Base-by-base conservation (phyloP, 225 moss, liverwort and hornwort species). In the Physcomitrium patens region DNA sequence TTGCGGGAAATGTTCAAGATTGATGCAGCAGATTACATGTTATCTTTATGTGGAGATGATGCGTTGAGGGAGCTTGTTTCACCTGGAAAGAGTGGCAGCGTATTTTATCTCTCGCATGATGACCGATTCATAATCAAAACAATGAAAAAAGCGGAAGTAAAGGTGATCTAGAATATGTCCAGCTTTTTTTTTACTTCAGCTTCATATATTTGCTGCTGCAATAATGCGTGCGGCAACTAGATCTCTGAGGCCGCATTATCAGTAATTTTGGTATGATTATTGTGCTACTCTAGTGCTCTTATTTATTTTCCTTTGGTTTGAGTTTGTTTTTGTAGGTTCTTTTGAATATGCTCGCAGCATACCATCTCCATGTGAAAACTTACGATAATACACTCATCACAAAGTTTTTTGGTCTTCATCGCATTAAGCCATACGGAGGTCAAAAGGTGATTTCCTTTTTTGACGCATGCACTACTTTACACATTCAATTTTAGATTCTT, bases 61-160 rank as follows among this genome's bases (percentile, higher is more conserved):
- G 99, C 99, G n/a, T 83, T 99, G 77, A 82, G 99, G 74, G 99
- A 99, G 82, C 95, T 99, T 53, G 82, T 88, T 55, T 93, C 93
- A 57, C 99, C 99, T 65, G 99, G 99, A 37, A 99, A 99, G 69
- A 99, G 99, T 82, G 99, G 99, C 72, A 99, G 99, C 85, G 95
- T 99, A 27, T 99, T 99, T 68, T 99, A 95, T 78, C 85, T 99
- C 72, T 99, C 99, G 20, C 93, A 99, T 75, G 99, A 99, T 86
- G 99, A 99, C 58, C 93, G 99, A 27, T 99, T 99, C 73, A 95
- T 95, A 54, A 99, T 99, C 80, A 99, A 99, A 78, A 99, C 99
- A 17, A 99, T 99, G 99, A 93, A 95, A 81, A 99, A 99, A 81
- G 92, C 93, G 60, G 99, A 99, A 92, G 99, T 99, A 76, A 95